Evolutionary conservation across 495 filamentous ascomycete genomes (phyloP), one percentile per base, ranked within the genome.

Genomic region (Xylaria cubensis): DNA sequence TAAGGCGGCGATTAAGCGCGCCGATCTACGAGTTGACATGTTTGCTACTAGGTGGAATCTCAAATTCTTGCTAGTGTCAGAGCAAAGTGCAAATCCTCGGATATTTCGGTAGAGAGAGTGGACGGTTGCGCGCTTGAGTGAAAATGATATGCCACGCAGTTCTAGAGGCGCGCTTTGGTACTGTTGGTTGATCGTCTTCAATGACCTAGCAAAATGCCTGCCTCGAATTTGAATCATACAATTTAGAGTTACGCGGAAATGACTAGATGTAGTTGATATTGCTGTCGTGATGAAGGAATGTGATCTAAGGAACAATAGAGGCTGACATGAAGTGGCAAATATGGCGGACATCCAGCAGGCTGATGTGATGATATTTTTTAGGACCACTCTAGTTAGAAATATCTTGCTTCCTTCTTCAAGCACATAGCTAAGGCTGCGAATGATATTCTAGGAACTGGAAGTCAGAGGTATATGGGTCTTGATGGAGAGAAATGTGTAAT

Each of bases 1-100:
- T 62, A 82, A 77, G 34, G 83, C 76, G 39, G 85, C 83, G 66
- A 86, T 86, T 63, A 92, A 75, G 44, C 90, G 86, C 19, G 87
- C 83, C 21, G 89, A 91, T 67, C 88, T 84, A 69, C 90, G 84
- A 36, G 87, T 82, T 65, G 88, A 82, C 89, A 91, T 79, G 39
- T 59, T 75, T 41, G 24, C 59, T 66, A 51, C 73, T 50, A 68
- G 64, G 29, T 56, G 59, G 19, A 29, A 51, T 36, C 42, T 62
- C 3, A 21, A 50, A 21, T n/a, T 12, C 36, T 34, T 41, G 8
- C 21, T 4, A 13, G 34, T 70, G 24, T 26, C 39, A 42, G 19
- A 6, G n/a, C 2, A 51, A 63, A 29, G 29, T 29, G 29, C 15
- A 15, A 7, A 44, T 48, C 44, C 48, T 65, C 29, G 73, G 61